Conservation (phyloP, 192 early-diverging fungal species). For the Rhizoclosmatium sp. region DNA sequence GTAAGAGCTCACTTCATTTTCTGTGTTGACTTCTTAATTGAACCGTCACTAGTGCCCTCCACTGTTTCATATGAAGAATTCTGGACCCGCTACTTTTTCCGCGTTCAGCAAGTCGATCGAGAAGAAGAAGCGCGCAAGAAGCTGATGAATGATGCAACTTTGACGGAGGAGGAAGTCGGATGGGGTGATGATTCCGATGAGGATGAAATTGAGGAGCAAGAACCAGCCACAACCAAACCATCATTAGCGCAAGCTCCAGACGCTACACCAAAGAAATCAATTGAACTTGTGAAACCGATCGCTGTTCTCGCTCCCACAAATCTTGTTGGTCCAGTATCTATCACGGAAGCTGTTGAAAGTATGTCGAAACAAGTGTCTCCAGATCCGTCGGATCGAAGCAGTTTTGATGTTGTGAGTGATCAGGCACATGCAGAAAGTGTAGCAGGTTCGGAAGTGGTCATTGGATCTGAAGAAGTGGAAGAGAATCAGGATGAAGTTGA, state of each 20-base stretch:
- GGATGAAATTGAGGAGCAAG: constrained; percentile 13
- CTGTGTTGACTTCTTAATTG: constrained; percentile 5
- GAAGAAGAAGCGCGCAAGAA: constrained; percentile 49
- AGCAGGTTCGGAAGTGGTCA: background rate
- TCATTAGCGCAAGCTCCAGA: background rate
- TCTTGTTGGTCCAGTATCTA: background rate
- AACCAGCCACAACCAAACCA: constrained; percentile 1
- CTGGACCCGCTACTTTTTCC: constrained; percentile 57
- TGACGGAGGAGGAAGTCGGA: constrained; percentile 32
- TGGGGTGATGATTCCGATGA: constrained; percentile 43
- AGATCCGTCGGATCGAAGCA: background rate
- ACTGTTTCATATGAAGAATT: constrained; percentile 44
- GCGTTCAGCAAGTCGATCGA: constrained; percentile 46
- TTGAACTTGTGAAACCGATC: background rate
- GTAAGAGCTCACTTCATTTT: constrained; percentile 12
- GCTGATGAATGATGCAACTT: constrained; percentile 38
- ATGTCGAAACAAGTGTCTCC: background rate
- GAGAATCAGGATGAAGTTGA: background rate
- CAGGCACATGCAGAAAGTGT: background rate
- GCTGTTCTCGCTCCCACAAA: background rate
- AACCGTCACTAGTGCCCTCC: constrained; percentile 39
- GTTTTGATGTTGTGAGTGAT: constrained; percentile 29
- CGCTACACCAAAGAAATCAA: background rate
- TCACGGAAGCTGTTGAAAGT: background rate
- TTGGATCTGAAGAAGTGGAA: background rate